Base-by-base conservation (phyloP, 139 green algal genomes). In the Coccomyxa sp. region DNA sequence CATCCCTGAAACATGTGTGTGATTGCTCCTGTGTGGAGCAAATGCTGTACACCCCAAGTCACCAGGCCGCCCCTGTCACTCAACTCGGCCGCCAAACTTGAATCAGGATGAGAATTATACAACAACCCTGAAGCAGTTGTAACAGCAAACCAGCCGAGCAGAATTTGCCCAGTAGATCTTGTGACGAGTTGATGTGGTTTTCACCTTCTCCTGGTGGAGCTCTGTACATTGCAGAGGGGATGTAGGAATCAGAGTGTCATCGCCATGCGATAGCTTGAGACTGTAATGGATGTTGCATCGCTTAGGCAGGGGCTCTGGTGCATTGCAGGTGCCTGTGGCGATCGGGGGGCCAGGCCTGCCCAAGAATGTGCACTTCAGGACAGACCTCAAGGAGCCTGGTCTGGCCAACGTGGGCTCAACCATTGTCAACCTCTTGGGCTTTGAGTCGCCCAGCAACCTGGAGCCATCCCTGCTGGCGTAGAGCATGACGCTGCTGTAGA, bases 401-500 rank as follows among this genome's bases (percentile, higher is more conserved):
- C 79, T 95, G 34, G 82, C 91, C 36, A 95, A 92, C 76, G 83
- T 95, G 37, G 90, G 90, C 0, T 85, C 85, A 33, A 93, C 91
- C 2, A 90, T 88, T 81, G 82, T 95, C 36, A 93, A 95, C 79
- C 82, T 95, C 39, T 78, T 92, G 33, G 91, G 90, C 12, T 92
- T 89, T 55, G 58, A 93, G 76, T 84, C 84, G 37, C 88, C 88
- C 8, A 55, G 75, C 10, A 74, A 85, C 70, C 83, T 84, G 74
- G 81, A 86, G 79, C 84, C 83, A 0, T 82, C 83, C 2, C 78
- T 92, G 31, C 55, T 79, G 24, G 8, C 71, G 34, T 74, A n/a
- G n/a, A n/a, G n/a, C 29, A 37, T 38, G 64, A 36, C 64, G 33
- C 64, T 34, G 64, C 50, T n/a, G n/a, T n/a, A n/a, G n/a, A n/a